Base-by-base conservation (phyloP, 805 yeast species). In the Wickerhamiella sergipiensis region DNA sequence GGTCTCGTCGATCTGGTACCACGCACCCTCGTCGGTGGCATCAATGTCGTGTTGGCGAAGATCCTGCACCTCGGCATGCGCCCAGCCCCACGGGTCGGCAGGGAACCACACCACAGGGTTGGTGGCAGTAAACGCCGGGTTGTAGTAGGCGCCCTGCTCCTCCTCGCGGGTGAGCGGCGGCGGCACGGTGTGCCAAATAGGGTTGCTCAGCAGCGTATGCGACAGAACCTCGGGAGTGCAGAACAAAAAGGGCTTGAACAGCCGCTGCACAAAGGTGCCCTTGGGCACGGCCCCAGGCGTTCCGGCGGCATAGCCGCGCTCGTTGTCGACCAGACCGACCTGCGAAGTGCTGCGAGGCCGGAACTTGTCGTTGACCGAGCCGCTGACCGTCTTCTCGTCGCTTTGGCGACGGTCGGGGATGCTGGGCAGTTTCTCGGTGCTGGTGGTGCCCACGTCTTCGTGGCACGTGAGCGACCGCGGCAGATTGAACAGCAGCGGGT, bases 21-120 rank as follows among this genome's bases (percentile, higher is more conserved):
- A 64, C 0, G 95, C 78, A 57, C 82, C 81, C 46, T 74, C 79
- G 62, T 88, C 95, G 50, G 78, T 71, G 48, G 85, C 79, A 17
- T 75, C 73, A 46, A 87, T 76, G 7, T 79, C 71, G 1, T 72
- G 74, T 19, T 69, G 64, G 10, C 60, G 59, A 48, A 85, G 73
- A 43, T 77, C 70, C 40, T 74, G 75, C 21, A 84, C 80, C 59
- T 81, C 79, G 13, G 61, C 63, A 1, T 71, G 67, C 0, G 95
- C 83, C 58, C 86, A 75, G 1, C 97, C 97, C 76, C 79, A 78
- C 9, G 85, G 82, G 64, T 90, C 98, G 52, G 71, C 71, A n/a
- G 97, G 94, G 60, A 90, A 78, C 98, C 98, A 90, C 19, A 90
- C 68, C n/a, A 73, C 71, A 1, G 95, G 95, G 58, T 85, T 76